Evolutionary conservation across 306 rosid genomes (phyloP).

Genomic region (Casuarina glauca): DNA sequence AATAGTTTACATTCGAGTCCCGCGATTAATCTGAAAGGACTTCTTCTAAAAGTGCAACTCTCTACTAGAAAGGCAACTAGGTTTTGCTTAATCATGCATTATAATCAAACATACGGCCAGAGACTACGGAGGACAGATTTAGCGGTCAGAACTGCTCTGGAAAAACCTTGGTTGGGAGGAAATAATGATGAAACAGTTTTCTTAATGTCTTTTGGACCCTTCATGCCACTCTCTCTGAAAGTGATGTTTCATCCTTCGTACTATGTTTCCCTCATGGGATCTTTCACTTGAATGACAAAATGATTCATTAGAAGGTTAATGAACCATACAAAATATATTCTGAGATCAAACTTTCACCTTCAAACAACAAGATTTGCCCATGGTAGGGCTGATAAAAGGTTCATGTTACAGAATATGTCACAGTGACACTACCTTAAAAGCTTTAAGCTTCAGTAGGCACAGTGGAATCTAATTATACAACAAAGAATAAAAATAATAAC

Average conservation of each 20-base stretch:
- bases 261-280: background rate
- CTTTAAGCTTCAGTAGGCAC: slow-evolving; percentile 6
- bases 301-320: background rate
- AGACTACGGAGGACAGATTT: too few relatives aligned
- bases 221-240: background rate
- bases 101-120: too few relatives aligned
- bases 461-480: slow-evolving; percentile 30
- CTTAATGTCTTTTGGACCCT: too few relatives aligned
- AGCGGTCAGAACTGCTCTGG: too few relatives aligned
- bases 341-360: background rate
- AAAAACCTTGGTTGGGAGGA: too few relatives aligned
- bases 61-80: too few relatives aligned
- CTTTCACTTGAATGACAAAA: background rate
- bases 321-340: background rate
- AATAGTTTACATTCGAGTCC: too few relatives aligned
- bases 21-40: too few relatives aligned
- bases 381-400: background rate
- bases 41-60: too few relatives aligned
- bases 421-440: slow-evolving; percentile 2
- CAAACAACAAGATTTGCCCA: background rate
- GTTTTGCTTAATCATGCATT: too few relatives aligned
- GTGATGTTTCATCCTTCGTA: background rate
- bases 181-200: too few relatives aligned
- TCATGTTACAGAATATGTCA: background rate
- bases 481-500: slow-evolving; percentile 16